Evolutionary conservation across 2,329 filamentous ascomycete species (phyloP).

Genomic region (Hypoxylon sp.): DNA sequence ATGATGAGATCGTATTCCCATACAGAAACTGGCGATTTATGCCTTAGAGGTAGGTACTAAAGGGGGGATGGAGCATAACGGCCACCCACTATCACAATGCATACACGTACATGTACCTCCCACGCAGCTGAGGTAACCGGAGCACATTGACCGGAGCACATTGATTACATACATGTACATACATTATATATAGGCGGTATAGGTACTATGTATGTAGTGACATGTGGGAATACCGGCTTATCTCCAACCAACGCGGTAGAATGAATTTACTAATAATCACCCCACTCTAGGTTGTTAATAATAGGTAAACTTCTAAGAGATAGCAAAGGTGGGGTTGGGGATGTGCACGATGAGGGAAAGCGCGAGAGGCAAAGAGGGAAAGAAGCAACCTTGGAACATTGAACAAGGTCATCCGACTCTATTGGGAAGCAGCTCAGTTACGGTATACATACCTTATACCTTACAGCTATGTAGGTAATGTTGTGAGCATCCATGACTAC

Average conservation of each 20-base stretch:
- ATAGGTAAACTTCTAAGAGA: slow-evolving; percentile 15
- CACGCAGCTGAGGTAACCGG: background rate
- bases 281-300: slow-evolving; percentile 27
- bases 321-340: slow-evolving; percentile 38
- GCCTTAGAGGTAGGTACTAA: slow-evolving; percentile 2
- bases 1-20: background rate
- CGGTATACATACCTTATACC: no score
- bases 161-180: background rate
- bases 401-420: slow-evolving; percentile 9
- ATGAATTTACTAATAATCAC: slow-evolving; percentile 7
- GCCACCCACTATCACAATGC: background rate
- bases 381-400: slow-evolving; percentile 8
- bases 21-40: background rate
- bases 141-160: background rate
- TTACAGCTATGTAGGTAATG: no score
- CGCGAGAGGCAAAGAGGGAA: background rate
- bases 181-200: no score
- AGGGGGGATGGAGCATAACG: background rate
- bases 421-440: background rate
- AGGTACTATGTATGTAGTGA: no score
- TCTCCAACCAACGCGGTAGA: slow-evolving; percentile 30
- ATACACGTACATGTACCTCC: background rate
- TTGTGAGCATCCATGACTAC: background rate
- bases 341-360: background rate
- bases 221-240: slow-evolving; percentile 29